A percentile compares a stretch with the other conserved stretches of the same genome.
Conservation (phyloP, 768 basidiomycete genomes). For the Omphalotus guepiniiformis region DNA sequence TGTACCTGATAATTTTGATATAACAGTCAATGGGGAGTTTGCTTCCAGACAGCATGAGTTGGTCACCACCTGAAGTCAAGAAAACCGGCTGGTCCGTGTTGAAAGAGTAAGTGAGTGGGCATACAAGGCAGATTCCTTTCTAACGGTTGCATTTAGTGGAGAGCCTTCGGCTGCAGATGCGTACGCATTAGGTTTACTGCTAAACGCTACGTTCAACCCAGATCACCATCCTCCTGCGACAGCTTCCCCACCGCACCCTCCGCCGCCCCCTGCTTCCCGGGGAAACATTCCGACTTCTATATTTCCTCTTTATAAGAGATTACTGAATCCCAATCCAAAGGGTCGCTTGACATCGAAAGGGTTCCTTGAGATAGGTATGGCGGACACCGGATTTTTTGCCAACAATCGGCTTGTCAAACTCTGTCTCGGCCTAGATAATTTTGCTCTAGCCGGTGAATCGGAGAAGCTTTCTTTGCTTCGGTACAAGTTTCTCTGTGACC, state of each 20-base stretch:
- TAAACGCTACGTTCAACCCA: constrained; percentile 88
- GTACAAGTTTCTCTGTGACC: constrained; percentile 27
- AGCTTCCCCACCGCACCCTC: constrained; percentile 67
- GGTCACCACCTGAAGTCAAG: constrained; percentile 83
- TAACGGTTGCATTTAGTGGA: constrained; percentile 26
- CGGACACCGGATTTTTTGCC: constrained; percentile 78
- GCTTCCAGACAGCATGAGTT: constrained; percentile 55
- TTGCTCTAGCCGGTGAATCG: constrained; percentile 72
- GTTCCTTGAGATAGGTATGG: constrained; percentile 81
- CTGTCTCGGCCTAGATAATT: constrained; percentile 81
- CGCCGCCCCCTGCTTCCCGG: constrained; percentile 69
- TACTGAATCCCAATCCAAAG: constrained; percentile 87
- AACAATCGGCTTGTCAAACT: constrained; percentile 81
- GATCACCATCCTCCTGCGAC: constrained; percentile 66
- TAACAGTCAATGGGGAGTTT: constrained; percentile 62
- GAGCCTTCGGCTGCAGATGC: constrained; percentile 71
- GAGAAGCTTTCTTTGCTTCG: constrained; percentile 74
- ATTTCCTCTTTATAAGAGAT: constrained; percentile 80
- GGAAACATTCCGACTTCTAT: constrained; percentile 72
- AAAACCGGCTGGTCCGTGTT: constrained; percentile 79
- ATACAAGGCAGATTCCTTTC: neutral
- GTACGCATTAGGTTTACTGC: constrained; percentile 83
- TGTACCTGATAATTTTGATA: constrained; percentile 12
- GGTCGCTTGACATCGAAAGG: constrained; percentile 68
- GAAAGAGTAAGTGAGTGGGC: constrained; percentile 61